These are phyloP conservation scores for Coprinopsis cinerea DNA, from an alignment of 768 basidiomycete genomes.

Conservation along the genomic window DNA sequence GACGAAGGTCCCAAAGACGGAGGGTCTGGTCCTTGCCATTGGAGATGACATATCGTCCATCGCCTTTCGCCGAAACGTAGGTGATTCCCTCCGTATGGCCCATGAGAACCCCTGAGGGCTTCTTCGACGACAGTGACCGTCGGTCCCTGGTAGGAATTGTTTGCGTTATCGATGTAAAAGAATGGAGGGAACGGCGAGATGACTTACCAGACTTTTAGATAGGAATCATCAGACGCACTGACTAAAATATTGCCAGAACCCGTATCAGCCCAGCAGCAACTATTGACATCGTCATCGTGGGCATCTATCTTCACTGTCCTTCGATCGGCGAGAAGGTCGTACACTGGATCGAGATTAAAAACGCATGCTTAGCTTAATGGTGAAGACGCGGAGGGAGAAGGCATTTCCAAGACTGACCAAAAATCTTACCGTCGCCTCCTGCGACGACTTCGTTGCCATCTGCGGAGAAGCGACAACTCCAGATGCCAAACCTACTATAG, in stretches of 20 bases:
- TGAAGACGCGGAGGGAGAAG: neutral
- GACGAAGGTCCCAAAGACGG: conserved; percentile 89
- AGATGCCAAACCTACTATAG: conserved; percentile 67
- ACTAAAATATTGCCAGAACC: conserved; percentile 90
- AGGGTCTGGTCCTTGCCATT: conserved; percentile 95
- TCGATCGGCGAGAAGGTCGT: conserved; percentile 77
- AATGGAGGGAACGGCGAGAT: conserved; percentile 40
- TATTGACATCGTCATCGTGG: conserved; percentile 89
- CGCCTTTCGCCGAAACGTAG: conserved; percentile 91
- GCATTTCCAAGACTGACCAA: conserved; percentile 34
- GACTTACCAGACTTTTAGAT: conserved; percentile 87
- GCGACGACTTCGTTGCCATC: conserved; percentile 95
- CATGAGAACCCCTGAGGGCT: conserved; percentile 88
- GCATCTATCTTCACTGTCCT: conserved; percentile 84
- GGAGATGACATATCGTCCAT: conserved; percentile 91
- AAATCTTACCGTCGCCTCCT: conserved; percentile 79
- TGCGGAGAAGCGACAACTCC: conserved; percentile 93
- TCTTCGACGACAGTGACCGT: conserved; percentile 49
- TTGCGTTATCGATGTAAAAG: conserved; percentile 15
- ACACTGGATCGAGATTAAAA: conserved; percentile 48
- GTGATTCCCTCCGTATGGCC: conserved; percentile 97
- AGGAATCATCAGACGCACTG: conserved; percentile 92
- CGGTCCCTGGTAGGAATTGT: conserved; percentile 39
- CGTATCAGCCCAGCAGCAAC: conserved; percentile 93
- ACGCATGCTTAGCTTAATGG: neutral